A percentile compares a stretch with the other conserved stretches of the same genome.
Evolutionary conservation across 2,329 filamentous ascomycete genomes (phyloP).

Genomic region (Trematosphaeria pertusa): DNA sequence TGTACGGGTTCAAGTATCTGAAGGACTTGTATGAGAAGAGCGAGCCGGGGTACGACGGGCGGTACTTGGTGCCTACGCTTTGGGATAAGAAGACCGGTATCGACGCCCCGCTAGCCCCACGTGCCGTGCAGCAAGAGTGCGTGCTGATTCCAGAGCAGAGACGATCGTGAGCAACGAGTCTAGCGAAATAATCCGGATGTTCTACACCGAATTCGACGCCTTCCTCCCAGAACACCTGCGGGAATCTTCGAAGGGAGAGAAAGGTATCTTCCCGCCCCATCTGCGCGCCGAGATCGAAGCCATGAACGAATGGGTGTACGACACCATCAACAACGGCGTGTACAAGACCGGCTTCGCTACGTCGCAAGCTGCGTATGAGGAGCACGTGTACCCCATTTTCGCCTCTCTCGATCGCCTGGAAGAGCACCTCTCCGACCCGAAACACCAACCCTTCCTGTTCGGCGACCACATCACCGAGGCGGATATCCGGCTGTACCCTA

Average conservation of each 20-base stretch:
- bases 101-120: background rate
- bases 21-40: conserved; percentile 75
- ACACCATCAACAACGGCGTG: conserved; percentile 60
- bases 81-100: conserved; percentile 67
- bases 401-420: conserved; percentile 78
- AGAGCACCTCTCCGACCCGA: conserved; percentile 64
- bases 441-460: conserved; percentile 71
- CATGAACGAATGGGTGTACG: conserved; percentile 82
- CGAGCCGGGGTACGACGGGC: conserved; percentile 57
- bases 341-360: conserved; percentile 79
- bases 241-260: conserved; percentile 58
- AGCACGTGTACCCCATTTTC: conserved; percentile 75
- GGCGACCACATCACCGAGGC: conserved; percentile 79
- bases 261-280: conserved; percentile 71
- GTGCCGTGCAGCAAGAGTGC: too few species aligned
- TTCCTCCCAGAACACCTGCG: conserved; percentile 55
- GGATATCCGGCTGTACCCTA: conserved; percentile 72
- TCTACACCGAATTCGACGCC: conserved; percentile 38
- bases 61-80: conserved; percentile 81
- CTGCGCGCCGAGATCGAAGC: conserved; percentile 74
- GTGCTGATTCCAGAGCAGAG: too few species aligned
- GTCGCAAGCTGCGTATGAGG: conserved; percentile 81
- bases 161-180: conserved; percentile 44
- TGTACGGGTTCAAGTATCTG: conserved; percentile 35
- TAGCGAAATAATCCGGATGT: conserved; percentile 44